These are phyloP conservation scores for Monascus purpureus DNA, from an alignment of 495 filamentous ascomycete species.

Conservation along the genomic window DNA sequence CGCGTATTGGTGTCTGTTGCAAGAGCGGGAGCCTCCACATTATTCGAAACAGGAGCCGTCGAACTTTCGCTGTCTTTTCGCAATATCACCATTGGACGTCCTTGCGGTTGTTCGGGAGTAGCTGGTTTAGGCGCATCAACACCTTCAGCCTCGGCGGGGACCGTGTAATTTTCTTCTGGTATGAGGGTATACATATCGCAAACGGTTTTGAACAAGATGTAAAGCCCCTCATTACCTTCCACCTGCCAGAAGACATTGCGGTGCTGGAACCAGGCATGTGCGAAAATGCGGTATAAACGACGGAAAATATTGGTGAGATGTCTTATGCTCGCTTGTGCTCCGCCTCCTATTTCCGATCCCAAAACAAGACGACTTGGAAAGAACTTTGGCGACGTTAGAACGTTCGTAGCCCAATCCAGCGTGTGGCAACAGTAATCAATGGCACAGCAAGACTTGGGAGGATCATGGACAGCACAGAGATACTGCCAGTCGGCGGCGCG, in stretches of 20 bases:
- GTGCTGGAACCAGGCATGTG: slow-evolving; percentile 98
- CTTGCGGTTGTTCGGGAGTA: slow-evolving; percentile 16
- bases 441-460: slow-evolving; percentile 87
- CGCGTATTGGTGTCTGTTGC: slow-evolving; percentile 52
- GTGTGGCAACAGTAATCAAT: slow-evolving; percentile 99
- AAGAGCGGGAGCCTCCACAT: slow-evolving; percentile 25
- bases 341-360: slow-evolving; percentile 47
- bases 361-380: slow-evolving; percentile 82
- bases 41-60: slow-evolving; percentile 9
- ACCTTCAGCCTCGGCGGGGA: slow-evolving; percentile 86
- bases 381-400: slow-evolving; percentile 75
- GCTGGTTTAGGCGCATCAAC: slow-evolving; percentile 34
- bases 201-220: slow-evolving; percentile 92
- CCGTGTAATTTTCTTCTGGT: slow-evolving; percentile 86
- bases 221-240: slow-evolving; percentile 76
- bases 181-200: slow-evolving; percentile 83
- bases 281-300: slow-evolving; percentile 88
- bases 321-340: slow-evolving; percentile 48
- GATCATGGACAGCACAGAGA: slow-evolving; percentile 91
- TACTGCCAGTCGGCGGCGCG: slow-evolving; percentile 98
- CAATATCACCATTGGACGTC: slow-evolving; percentile 32
- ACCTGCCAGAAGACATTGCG: slow-evolving; percentile 90
- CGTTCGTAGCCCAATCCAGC: slow-evolving; percentile 88
- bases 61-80: slow-evolving; percentile 22
- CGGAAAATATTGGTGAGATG: slow-evolving; percentile 90